Percentiles rank a stretch among this genome's conserved stretches.
These are phyloP conservation scores for Alternaria burnsii DNA, from an alignment of 2,329 filamentous ascomycete species.

Conservation along the genomic window DNA sequence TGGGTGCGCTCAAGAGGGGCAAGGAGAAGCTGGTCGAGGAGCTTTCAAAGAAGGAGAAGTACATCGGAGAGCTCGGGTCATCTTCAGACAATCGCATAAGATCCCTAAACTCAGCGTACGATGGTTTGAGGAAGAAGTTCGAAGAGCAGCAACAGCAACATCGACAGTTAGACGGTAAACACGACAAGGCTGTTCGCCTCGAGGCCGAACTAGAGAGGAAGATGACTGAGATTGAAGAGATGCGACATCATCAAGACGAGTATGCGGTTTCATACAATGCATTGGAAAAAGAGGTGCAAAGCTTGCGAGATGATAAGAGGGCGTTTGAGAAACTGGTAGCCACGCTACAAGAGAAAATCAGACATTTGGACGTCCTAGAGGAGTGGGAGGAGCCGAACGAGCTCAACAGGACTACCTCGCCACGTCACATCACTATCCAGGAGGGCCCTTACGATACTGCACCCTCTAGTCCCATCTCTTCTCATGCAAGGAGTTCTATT, in stretches of 20 bases:
- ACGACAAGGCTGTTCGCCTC: slow-evolving; percentile 20
- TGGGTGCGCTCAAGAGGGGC: slow-evolving; percentile 31
- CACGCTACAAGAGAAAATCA: slow-evolving; percentile 42
- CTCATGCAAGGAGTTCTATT: slow-evolving; percentile 21
- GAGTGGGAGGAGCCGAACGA: slow-evolving; percentile 33
- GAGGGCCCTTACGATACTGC: slow-evolving; percentile 19
- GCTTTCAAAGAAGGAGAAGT: slow-evolving; percentile 38
- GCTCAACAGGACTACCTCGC: slow-evolving; percentile 10
- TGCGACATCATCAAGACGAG: slow-evolving; percentile 35
- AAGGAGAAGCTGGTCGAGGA: slow-evolving; percentile 35
- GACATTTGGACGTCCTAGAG: slow-evolving; percentile 34
- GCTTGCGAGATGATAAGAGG: slow-evolving; percentile 42
- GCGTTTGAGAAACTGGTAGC: slow-evolving; percentile 42
- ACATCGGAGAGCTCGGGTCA: slow-evolving; percentile 35
- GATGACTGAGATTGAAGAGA: slow-evolving; percentile 37
- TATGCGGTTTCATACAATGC: slow-evolving; percentile 35
- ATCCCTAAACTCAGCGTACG: slow-evolving; percentile 33
- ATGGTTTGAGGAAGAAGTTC: slow-evolving; percentile 29
- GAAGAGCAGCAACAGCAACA: slow-evolving; percentile 27
- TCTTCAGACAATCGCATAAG: slow-evolving; percentile 33
- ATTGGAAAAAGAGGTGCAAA: slow-evolving; percentile 41
- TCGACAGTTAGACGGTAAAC: slow-evolving; percentile 15
- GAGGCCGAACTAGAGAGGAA: slow-evolving; percentile 34
- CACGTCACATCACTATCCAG: slow-evolving; percentile 21
- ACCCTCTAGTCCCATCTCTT: slow-evolving; percentile 16